Evolutionary conservation across 2,329 filamentous ascomycete species (phyloP), one percentile per base, ranked within the genome.

Genomic region (Colletotrichum magnum): DNA sequence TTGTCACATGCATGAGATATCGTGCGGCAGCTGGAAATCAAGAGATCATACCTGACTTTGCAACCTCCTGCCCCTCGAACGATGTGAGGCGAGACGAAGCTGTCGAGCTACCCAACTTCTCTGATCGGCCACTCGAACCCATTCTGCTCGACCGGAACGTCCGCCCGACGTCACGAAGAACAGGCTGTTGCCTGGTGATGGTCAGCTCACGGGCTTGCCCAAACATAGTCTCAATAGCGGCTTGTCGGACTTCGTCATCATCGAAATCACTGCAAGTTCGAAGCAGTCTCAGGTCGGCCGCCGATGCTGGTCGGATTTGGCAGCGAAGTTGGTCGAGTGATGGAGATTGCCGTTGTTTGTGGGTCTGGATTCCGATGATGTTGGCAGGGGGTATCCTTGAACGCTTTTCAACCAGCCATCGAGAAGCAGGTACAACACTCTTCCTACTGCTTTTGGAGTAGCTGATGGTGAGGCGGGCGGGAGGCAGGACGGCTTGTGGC

Each of bases 361-460:
- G 68, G 68, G 64, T 54, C 57, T 64, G 26, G 32, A 53, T 21
- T 48, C 58, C 45, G 63, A 69, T 32, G 51, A 59, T 45, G 41
- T 21, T 15, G 68, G 51, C 68, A 70, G 68, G 68, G 68, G 54
- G 58, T 58, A 69, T 69, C 67, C 67, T 68, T 68, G 67, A 51
- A 57, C 47, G 21, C 18, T 57, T 32, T 43, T 43, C 43, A 12
- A 66, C 61, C 66, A 59, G 54, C 66, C 61, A 66, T 59, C 66
- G 61, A 60, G 36, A 18, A 50, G 51, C 43, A 56, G 54, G 61
- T 51, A 56, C 61, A 69, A 54, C 48, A 59, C 41, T 24, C 48
- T 65, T 24, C n/a, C 32, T 54, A 26, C 18, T 61, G 26, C 26
- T 15, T 28, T 59, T 58, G 54, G 61, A 53, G 47, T 53, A 58